Percentiles rank a stretch among this genome's conserved stretches.
Evolutionary conservation across 148 eudicot genomes (phyloP).

Genomic region (Rhododendron griersonianum): DNA sequence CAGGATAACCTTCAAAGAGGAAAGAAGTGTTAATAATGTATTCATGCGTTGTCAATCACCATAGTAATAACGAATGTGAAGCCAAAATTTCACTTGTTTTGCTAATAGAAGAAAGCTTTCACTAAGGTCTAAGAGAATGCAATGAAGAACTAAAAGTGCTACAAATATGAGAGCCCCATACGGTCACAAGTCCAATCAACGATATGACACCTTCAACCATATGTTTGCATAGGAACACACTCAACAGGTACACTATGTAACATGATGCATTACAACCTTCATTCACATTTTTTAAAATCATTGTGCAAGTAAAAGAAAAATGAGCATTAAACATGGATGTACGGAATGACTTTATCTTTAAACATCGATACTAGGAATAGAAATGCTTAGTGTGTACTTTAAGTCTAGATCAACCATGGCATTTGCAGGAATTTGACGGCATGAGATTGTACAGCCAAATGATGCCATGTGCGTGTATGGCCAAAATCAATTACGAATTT

Average conservation of each 20-base stretch:
- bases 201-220: background rate
- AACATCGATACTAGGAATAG: background rate
- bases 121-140: background rate
- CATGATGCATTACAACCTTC: background rate
- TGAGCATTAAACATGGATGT: background rate
- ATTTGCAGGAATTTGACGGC: background rate
- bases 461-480: background rate
- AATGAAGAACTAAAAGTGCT: background rate
- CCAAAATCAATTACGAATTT: background rate
- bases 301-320: background rate
- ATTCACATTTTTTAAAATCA: background rate
- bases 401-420: background rate
- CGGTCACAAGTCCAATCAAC: background rate
- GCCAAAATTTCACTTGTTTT: background rate
- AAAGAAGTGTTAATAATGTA: conserved; percentile 3
- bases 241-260: background rate
- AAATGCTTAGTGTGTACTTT: background rate
- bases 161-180: background rate
- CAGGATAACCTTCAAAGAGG: conserved; percentile 9
- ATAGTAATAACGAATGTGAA: background rate
- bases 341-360: background rate
- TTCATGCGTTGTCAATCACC: no score
- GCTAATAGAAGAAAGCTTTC: background rate
- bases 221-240: background rate
- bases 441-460: background rate